A percentile compares a stretch with the other conserved stretches of the same genome.
These are phyloP conservation scores for Russula abietina DNA, from an alignment of 768 basidiomycete genomes.

Conservation along the genomic window DNA sequence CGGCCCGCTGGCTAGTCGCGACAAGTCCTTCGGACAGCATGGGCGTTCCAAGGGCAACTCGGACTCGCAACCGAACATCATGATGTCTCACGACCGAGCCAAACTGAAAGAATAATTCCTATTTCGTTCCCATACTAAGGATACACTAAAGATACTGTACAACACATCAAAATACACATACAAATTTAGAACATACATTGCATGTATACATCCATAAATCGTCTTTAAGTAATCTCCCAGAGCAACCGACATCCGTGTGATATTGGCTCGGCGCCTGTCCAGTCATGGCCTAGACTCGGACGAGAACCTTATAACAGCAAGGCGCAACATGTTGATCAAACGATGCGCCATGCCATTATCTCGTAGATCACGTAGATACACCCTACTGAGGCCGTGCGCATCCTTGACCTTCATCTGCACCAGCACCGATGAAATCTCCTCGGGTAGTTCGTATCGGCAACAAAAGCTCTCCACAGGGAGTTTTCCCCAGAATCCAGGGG, in stretches of 20 bases:
- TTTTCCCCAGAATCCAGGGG: slow-evolving; percentile 8
- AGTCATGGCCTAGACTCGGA: slow-evolving; percentile 15
- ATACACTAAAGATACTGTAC: slow-evolving; percentile 10
- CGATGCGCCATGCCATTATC: slow-evolving; percentile 2
- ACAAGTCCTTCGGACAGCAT: not conserved
- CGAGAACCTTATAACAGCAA: slow-evolving; percentile 15
- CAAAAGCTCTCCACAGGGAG: slow-evolving; percentile 12
- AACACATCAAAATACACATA: slow-evolving; percentile 3
- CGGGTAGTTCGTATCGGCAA: slow-evolving; percentile 10
- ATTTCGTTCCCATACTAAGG: not conserved
- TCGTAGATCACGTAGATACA: slow-evolving; percentile 11
- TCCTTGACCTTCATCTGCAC: slow-evolving; percentile 11
- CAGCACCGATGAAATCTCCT: slow-evolving; percentile 4
- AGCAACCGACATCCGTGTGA: not conserved
- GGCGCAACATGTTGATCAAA: slow-evolving; percentile 12
- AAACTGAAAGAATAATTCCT: not conserved
- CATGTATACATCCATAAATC: not conserved
- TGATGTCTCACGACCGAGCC: not conserved
- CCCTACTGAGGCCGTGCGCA: slow-evolving; percentile 10
- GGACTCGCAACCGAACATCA: not conserved
- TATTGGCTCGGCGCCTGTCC: not conserved
- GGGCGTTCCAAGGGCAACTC: not conserved
- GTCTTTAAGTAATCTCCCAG: not conserved
- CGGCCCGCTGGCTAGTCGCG: not conserved
- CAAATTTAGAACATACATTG: not conserved